Evolutionary conservation across 306 rosid species (phyloP).

Genomic region (Vicia villosa): DNA sequence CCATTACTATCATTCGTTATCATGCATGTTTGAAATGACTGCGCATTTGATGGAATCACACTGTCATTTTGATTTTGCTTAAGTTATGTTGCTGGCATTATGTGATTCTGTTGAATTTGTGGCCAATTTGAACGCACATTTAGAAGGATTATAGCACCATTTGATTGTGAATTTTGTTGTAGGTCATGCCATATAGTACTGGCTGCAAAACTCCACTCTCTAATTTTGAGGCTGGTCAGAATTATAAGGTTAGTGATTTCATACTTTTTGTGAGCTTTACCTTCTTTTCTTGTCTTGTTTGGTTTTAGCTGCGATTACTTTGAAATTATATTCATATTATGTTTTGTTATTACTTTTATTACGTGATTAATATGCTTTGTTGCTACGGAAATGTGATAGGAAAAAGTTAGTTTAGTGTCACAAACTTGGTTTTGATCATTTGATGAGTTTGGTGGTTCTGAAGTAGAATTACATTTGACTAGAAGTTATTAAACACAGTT

Average conservation of each 20-base stretch:
- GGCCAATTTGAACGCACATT: neutral
- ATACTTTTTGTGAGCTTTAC: neutral
- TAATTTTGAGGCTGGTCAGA: constrained; percentile 94
- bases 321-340: neutral
- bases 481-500: neutral
- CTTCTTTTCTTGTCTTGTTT: neutral
- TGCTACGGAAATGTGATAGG: neutral
- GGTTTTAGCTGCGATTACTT: constrained; percentile 1
- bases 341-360: neutral
- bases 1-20: neutral
- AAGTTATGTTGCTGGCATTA: too few species aligned
- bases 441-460: neutral
- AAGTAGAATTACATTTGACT: neutral
- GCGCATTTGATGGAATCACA: too few species aligned
- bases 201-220: constrained; percentile 95
- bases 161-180: constrained; percentile 28
- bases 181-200: constrained; percentile 99
- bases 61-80: too few species aligned
- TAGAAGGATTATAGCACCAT: neutral
- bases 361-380: neutral
- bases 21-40: too few species aligned
- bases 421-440: neutral
- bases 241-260: constrained; percentile 63
- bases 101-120: neutral
- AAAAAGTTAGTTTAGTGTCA: neutral